Conservation (phyloP, 2,329 filamentous ascomycete species). For the Allantophomopsis cytisporea region DNA sequence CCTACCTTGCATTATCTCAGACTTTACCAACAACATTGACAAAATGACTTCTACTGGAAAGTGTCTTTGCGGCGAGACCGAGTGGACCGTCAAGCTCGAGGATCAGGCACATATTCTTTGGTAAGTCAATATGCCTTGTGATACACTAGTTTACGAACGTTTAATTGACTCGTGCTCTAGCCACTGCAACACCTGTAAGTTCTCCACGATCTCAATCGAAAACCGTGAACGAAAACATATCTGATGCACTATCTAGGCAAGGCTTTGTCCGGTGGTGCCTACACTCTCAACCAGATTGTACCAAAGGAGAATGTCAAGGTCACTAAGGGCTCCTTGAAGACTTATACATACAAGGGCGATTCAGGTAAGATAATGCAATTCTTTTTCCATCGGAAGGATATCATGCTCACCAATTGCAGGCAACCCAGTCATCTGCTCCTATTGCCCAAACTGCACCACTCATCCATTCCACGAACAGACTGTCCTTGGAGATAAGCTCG, state of each 20-base stretch:
- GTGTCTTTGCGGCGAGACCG: slow-evolving; percentile 39
- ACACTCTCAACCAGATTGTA: slow-evolving; percentile 36
- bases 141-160: not conserved
- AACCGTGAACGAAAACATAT: slow-evolving; percentile 39
- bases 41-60: slow-evolving; percentile 19
- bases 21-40: no score
- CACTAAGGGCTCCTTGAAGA: slow-evolving; percentile 33
- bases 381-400: not conserved
- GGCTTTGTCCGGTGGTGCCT: slow-evolving; percentile 51
- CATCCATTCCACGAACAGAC: slow-evolving; percentile 36
- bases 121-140: slow-evolving; percentile 6
- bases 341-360: slow-evolving; percentile 41
- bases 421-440: slow-evolving; percentile 41
- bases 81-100: slow-evolving; percentile 35
- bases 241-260: slow-evolving; percentile 33
- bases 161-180: slow-evolving; percentile 13
- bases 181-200: slow-evolving; percentile 38
- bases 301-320: slow-evolving; percentile 29
- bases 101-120: slow-evolving; percentile 26
- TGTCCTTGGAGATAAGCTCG: slow-evolving; percentile 34
- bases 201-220: not conserved
- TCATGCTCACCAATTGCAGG: slow-evolving; percentile 18
- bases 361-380: slow-evolving; percentile 22
- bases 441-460: slow-evolving; percentile 39
- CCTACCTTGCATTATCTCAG: no score